Conservation (phyloP, 768 basidiomycete species). For the Rickenella mellea region DNA sequence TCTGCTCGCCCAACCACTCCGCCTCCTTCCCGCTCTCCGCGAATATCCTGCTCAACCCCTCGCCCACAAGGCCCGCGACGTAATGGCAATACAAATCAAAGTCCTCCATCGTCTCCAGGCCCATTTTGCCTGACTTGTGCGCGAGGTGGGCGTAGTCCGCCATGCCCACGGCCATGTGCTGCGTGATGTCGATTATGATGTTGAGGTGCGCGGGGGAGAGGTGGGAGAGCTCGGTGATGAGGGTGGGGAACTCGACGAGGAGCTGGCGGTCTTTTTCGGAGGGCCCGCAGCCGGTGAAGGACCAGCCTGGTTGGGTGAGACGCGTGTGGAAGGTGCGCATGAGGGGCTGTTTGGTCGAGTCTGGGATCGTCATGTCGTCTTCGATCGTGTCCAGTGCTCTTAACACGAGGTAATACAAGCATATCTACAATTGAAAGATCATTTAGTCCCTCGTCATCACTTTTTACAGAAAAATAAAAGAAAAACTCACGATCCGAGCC, state of each 20-base stretch:
- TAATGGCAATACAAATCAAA: slow-evolving; percentile 99
- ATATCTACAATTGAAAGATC: slow-evolving; percentile 51
- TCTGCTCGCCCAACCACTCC: slow-evolving; percentile 62
- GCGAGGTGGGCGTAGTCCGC: slow-evolving; percentile 88
- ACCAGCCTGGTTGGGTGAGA: slow-evolving; percentile 79
- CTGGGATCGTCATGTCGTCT: slow-evolving; percentile 94
- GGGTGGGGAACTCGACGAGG: slow-evolving; percentile 70
- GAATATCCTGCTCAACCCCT: slow-evolving; percentile 86
- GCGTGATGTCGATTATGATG: slow-evolving; percentile 73
- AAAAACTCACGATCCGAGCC: slow-evolving; percentile 70
- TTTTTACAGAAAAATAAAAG: slow-evolving; percentile 1
- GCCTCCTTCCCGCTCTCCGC: slow-evolving; percentile 78
- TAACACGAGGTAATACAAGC: slow-evolving; percentile 89
- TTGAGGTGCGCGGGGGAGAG: slow-evolving; percentile 64
- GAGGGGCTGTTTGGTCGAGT: slow-evolving; percentile 76
- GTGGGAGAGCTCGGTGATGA: slow-evolving; percentile 71
- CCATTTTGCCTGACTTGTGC: slow-evolving; percentile 56
- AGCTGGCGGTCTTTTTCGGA: slow-evolving; percentile 83
- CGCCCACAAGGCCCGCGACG: slow-evolving; percentile 95
- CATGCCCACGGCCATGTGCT: slow-evolving; percentile 93
- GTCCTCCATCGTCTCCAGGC: slow-evolving; percentile 68
- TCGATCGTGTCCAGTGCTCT: slow-evolving; percentile 95
- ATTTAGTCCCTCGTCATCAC: background rate
- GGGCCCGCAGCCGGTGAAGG: slow-evolving; percentile 70
- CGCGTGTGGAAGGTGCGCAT: slow-evolving; percentile 76